phyloP scores from a whole-genome alignment of 192 early-diverging fungal genomes.

The Geranomyces michiganensis region DNA sequence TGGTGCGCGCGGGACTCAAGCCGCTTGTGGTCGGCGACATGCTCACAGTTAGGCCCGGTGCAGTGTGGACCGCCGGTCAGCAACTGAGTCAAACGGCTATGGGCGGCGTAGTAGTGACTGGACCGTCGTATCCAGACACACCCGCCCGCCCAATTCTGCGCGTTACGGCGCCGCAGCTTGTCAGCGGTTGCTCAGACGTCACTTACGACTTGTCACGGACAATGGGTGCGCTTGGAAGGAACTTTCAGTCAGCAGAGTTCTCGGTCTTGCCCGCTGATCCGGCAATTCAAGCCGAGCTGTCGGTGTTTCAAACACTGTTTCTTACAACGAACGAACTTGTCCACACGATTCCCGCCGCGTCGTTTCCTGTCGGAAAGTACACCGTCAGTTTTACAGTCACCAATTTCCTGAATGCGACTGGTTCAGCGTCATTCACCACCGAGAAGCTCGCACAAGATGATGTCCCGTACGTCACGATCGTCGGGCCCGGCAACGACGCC shows the following conservation, averaged over 20 bases:
- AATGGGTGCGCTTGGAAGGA: constrained; percentile 22
- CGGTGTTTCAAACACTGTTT: not conserved
- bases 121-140: not conserved
- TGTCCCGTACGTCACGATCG: constrained; percentile 21
- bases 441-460: not conserved
- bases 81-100: constrained; percentile 13
- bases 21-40: constrained; percentile 3
- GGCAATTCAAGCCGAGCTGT: constrained; percentile 12
- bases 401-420: constrained; percentile 26
- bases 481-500: constrained; percentile 18
- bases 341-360: not conserved
- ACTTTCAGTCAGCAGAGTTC: not conserved
- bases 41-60: constrained; percentile 6
- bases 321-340: constrained; percentile 10
- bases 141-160: not conserved
- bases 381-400: constrained; percentile 14
- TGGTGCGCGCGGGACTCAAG: not conserved
- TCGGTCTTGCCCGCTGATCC: not conserved
- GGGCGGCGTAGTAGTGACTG: constrained; percentile 3
- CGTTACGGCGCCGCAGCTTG: constrained; percentile 16
- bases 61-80: constrained; percentile 19
- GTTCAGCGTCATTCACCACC: constrained; percentile 11
- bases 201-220: constrained; percentile 23
- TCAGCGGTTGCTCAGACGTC: constrained; percentile 17
- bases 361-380: constrained; percentile 11